Base-by-base conservation (phyloP, 768 basidiomycete species). In the Lactifluus echinatus region DNA sequence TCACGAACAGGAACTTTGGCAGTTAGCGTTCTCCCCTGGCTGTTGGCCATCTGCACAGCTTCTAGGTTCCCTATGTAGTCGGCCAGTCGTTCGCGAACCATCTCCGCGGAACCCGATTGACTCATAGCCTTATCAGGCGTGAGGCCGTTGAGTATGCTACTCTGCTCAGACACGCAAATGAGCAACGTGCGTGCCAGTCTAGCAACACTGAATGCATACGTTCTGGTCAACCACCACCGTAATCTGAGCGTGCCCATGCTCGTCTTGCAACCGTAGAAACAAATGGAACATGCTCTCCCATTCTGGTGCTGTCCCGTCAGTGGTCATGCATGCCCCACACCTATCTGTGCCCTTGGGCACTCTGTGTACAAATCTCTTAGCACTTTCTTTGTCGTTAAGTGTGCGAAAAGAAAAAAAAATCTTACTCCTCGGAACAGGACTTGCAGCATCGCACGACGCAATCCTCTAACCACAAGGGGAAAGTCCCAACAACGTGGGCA, bases 211-310 rank as follows among this genome's bases (percentile, higher is more conserved):
- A 26, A 23, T 2, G 36, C 63, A 21, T 39, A 62, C 63, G 7
- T 59, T 57, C 36, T 62, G 50, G 15, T 63, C 63, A 2, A 62
- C 61, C 0, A 34, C 21, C 23, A 53, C 63, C n/a, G 45, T 51
- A 12, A 63, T 39, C 50, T 57, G 55, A 6, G 49, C 53, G 2
- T 39, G 21, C 8, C 36, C 44, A 10, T 43, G 37, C 12, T 63
- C 63, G 12, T 63, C 63, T 50, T 63, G 50, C 11, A 63, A 43
- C 17, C 52, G 56, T 2, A 63, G 21, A 31, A 63, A 59, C 26
- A 63, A 40, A 28, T 55, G 52, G 45, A 49, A 63, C 7, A 34
- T 6, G 26, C 44, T 46, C 39, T 62, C 60, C 33, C 40, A 49
- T 21, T 33, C 50, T 4, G 42, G 39, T 7, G 28, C 17, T 2